phyloP scores from a whole-genome alignment of 345 rosid species.

The Dipteronia sinensis region DNA sequence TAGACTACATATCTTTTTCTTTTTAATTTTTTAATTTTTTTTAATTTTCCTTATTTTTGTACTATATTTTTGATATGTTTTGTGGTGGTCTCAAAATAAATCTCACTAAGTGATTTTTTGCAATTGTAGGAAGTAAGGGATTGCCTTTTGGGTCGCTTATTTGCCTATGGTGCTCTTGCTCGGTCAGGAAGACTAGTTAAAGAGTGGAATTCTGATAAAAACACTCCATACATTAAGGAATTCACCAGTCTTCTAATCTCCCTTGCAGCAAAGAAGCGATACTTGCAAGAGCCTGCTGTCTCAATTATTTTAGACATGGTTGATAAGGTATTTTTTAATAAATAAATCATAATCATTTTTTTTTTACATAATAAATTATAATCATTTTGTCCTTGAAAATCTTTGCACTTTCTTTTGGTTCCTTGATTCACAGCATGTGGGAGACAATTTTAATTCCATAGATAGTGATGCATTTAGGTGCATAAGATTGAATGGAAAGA shows the following conservation, averaged over 20 bases:
- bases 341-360: background rate
- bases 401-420: background rate
- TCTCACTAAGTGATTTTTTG: conserved; percentile 18
- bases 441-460: background rate
- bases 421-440: background rate
- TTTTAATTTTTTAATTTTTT: background rate
- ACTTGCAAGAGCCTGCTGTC: conserved; percentile 92
- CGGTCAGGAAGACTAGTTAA: conserved; percentile 69
- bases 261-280: conserved; percentile 75
- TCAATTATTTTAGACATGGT: conserved; percentile 66
- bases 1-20: conserved; percentile 33
- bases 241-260: conserved; percentile 59
- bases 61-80: background rate
- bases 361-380: background rate
- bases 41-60: background rate
- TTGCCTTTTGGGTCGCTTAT: conserved; percentile 86
- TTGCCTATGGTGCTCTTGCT: conserved; percentile 86
- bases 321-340: conserved; percentile 57
- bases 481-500: background rate
- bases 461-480: background rate
- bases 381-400: conserved; percentile 3
- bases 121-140: conserved; percentile 76
- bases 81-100: background rate
- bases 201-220: conserved; percentile 63
- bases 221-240: conserved; percentile 57